Evolutionary conservation across 768 basidiomycete genomes (phyloP).

Genomic region (Kwoniella sp.): DNA sequence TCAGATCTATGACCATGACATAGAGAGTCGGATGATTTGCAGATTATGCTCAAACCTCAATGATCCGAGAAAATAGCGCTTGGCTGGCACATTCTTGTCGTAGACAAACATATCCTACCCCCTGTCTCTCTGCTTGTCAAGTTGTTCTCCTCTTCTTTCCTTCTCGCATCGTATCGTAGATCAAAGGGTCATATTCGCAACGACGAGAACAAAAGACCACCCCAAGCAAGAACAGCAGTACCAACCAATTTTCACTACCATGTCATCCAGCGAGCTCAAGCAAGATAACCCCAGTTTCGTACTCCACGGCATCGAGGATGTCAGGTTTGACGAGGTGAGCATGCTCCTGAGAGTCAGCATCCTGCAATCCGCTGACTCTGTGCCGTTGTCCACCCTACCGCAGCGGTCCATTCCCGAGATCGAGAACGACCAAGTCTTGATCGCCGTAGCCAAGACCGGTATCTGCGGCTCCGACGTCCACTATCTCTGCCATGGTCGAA

Average conservation of each 20-base stretch:
- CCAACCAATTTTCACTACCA: neutral
- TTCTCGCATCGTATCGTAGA: too few relatives aligned
- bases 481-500: slow-evolving; percentile 41
- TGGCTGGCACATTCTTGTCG: neutral
- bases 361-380: too few relatives aligned
- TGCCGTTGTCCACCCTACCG: too few relatives aligned
- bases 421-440: slow-evolving; percentile 17
- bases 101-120: too few relatives aligned
- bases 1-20: neutral
- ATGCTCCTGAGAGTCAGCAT: too few relatives aligned
- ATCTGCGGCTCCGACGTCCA: slow-evolving; percentile 35
- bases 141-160: too few relatives aligned
- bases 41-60: neutral
- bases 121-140: too few relatives aligned
- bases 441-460: slow-evolving; percentile 33
- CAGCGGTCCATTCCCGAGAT: slow-evolving; percentile 30
- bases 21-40: neutral
- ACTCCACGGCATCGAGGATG: slow-evolving; percentile 52
- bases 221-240: too few relatives aligned
- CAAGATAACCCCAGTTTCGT: slow-evolving; percentile 53
- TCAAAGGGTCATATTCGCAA: too few relatives aligned
- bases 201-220: too few relatives aligned
- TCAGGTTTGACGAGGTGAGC: slow-evolving; percentile 51
- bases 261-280: slow-evolving; percentile 22
- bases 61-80: neutral